Conservation (phyloP, 2,329 filamentous ascomycete genomes). For the Pyrenophora graminea region DNA sequence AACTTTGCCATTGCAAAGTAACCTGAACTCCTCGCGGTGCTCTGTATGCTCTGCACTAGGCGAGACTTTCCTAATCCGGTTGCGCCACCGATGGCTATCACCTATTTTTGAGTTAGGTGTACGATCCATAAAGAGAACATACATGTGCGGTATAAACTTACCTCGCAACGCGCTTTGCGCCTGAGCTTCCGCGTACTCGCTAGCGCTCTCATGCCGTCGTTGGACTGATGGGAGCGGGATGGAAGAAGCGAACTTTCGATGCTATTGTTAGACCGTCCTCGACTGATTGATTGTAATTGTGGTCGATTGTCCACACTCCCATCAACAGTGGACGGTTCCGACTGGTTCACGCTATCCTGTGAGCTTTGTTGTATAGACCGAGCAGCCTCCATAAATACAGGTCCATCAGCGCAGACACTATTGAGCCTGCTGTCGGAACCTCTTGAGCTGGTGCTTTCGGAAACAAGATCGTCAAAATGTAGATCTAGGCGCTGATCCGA, state of each 20-base stretch:
- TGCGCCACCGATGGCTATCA: slow-evolving; percentile 61
- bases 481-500: slow-evolving; percentile 57
- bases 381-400: slow-evolving; percentile 34
- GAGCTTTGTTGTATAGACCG: slow-evolving; percentile 33
- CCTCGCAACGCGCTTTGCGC: slow-evolving; percentile 60
- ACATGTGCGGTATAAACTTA: neutral
- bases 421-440: slow-evolving; percentile 54
- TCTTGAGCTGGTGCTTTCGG: slow-evolving; percentile 58
- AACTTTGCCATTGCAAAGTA: slow-evolving; percentile 66
- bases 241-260: slow-evolving; percentile 33
- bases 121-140: too few species aligned
- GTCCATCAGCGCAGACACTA: slow-evolving; percentile 32
- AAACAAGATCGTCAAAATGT: slow-evolving; percentile 55
- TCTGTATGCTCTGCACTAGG: slow-evolving; percentile 62
- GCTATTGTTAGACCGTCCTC: slow-evolving; percentile 38
- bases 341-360: slow-evolving; percentile 34
- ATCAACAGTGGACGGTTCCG: slow-evolving; percentile 32
- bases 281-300: slow-evolving; percentile 19
- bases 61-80: slow-evolving; percentile 65
- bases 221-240: slow-evolving; percentile 35
- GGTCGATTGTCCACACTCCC: slow-evolving; percentile 29
- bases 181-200: slow-evolving; percentile 50
- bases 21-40: slow-evolving; percentile 60
- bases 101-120: slow-evolving; percentile 14
- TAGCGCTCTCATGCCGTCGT: slow-evolving; percentile 30